Base-by-base conservation (phyloP, 2,329 filamentous ascomycete genomes). In the Tolypocladium album region DNA sequence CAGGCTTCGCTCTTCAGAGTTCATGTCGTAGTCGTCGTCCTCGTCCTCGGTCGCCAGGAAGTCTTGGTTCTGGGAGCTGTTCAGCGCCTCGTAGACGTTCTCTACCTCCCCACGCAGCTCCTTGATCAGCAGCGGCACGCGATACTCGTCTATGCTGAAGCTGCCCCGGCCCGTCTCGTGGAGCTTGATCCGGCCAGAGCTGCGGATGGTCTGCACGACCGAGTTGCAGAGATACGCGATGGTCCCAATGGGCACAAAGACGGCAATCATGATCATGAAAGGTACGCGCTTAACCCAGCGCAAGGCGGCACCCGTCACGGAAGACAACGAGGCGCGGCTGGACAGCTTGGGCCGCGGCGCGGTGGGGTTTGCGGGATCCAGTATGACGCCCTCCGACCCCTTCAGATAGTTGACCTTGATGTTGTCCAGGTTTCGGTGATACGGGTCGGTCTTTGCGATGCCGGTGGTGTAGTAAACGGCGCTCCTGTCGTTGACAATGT, bases 401-500 rank as follows among this genome's bases (percentile, higher is more conserved):
- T 84, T 75, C 1, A 93, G 71, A 67, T 88, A 95, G 68, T 90
- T 90, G 65, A 91, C 77, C 27, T 87, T 84, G 62, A 93, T 71
- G 5, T 81, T 83, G 24, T 87, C 82, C 20, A 88, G 70, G 64
- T 92, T 80, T 15, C 36, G 20, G 0, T 80, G 80, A 69, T 86
- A 97, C 0, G 92, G 92, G 67, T 97, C 90, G 0, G 81, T 88
- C 67, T 86, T 86, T 31, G 87, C 81, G 55, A 97, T 90, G 24
- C 80, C 81, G 0, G 91, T 90, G 0, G 93, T 97, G 71, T 93
- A 96, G 74, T 89, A 90, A 0, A 88, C 84, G 5, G 90, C 90
- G 53, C 84, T 90, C 59, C 86, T 81, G 75, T 97, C 93, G 72
- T 97, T 96, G 69, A 89, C 77, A 55, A 96, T 86, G 70, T 97